Base-by-base conservation (phyloP, 1,284 basidiomycete species). In the Malassezia sympodialis region DNA sequence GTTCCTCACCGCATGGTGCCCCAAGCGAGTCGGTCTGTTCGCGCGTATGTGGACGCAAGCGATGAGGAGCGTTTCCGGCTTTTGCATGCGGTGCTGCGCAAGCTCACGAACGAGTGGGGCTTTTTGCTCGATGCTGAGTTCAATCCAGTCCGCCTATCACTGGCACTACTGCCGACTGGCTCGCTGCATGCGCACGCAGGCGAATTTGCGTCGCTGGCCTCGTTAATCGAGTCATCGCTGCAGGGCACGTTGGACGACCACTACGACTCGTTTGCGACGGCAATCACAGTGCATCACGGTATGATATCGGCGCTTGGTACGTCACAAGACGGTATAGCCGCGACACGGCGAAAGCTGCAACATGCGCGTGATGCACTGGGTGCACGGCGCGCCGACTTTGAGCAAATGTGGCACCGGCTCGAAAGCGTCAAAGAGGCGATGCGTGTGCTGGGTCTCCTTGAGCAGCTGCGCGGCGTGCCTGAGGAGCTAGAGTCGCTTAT, bases 401-500 rank as follows among this genome's bases (percentile, higher is more conserved):
- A 73, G n/a, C 70, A 73, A 30, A 68, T 73, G 62, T 74, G 72
- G 72, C 65, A 69, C 45, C 66, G 69, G 11, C 53, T 63, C 10
- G 66, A 74, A 49, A 61, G 56, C 2, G 66, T 74, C 49, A 69
- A 73, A 51, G 72, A 74, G 49, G 63, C 66, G 21, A 55, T 73
- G 23, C 54, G 65, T 19, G 59, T 74, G 28, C 56, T 74, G 35
- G 64, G 66, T 23, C 53, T 63, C 8, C 56, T 73, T 23, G 72
- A 74, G 71, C 82, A 87, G 65, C 79, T 99, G 34, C 91, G 90
- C 75, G 80, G 84, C 44, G 85, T 96, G 0, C 93, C 94, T 1
- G 94, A 98, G 68, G 80, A 84, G 19, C 79, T 99, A 26, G 94
- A 98, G 75, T 84, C 85, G 5, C 78, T 96, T n/a, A 89, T 98